Conservation (phyloP, 306 rosid species). For the Cyamopsis tetragonoloba region DNA sequence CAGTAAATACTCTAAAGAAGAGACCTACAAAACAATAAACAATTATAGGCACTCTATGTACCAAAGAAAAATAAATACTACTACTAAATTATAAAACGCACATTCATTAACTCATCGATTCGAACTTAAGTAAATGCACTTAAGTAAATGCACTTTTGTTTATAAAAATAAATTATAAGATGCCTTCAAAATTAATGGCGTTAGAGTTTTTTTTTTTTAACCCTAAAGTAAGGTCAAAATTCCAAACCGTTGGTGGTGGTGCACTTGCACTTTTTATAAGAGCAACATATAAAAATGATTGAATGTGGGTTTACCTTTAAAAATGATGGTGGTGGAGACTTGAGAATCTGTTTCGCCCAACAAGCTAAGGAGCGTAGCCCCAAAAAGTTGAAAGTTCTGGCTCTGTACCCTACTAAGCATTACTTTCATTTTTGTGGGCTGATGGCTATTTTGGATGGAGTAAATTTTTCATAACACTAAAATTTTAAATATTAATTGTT, state of each 20-base stretch:
- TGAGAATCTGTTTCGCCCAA: background rate
- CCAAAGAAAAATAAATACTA: too few relatives aligned
- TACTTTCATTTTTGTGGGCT: background rate
- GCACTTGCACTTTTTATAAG: background rate
- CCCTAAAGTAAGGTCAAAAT: background rate
- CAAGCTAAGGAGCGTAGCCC: background rate
- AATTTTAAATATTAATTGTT: too few relatives aligned
- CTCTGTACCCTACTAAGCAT: background rate
- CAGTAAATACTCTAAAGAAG: too few relatives aligned
- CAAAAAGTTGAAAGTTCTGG: background rate
- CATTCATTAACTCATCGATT: too few relatives aligned
- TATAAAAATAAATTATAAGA: background rate
- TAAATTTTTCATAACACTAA: too few relatives aligned
- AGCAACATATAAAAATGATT: background rate
- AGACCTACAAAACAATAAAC: too few relatives aligned
- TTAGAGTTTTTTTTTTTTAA: background rate
- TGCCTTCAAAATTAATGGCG: background rate
- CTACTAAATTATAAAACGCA: too few relatives aligned
- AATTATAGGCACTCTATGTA: too few relatives aligned
- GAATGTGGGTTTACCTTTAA: background rate
- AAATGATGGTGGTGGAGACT: background rate
- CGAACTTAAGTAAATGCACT: too few relatives aligned
- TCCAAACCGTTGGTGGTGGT: background rate
- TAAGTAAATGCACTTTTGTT: too few relatives aligned
- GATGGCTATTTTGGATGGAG: background rate